These are phyloP conservation scores for Cercospora nicotianae DNA, from an alignment of 2,329 filamentous ascomycete genomes.

Conservation along the genomic window DNA sequence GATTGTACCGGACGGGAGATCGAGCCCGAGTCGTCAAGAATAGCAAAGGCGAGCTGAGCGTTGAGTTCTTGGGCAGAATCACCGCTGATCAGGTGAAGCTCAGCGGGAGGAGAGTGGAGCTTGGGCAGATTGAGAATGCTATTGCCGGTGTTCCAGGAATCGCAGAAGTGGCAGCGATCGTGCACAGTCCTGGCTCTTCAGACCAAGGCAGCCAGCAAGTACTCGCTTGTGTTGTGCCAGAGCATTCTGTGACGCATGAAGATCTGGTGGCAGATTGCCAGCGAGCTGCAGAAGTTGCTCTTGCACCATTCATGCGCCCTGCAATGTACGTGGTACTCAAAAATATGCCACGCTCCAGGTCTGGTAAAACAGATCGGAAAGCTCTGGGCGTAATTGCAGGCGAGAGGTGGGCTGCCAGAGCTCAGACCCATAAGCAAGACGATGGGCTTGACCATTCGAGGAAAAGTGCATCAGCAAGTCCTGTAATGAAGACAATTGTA, in stretches of 20 bases:
- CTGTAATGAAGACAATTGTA: not conserved
- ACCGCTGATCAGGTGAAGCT: constrained; percentile 65
- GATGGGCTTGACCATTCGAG: not conserved
- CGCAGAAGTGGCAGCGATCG: constrained; percentile 16
- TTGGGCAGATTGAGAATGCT: constrained; percentile 64
- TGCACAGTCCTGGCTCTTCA: constrained; percentile 1
- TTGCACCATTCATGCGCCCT: not conserved
- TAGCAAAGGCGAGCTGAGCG: constrained; percentile 3
- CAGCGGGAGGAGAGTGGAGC: constrained; percentile 72
- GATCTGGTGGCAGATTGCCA: not conserved
- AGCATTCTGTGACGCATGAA: constrained; percentile 4
- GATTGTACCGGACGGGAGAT: not conserved
- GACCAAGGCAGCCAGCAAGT: constrained; percentile 21
- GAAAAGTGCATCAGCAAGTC: not conserved
- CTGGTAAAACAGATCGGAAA: not conserved
- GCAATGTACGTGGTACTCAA: not conserved
- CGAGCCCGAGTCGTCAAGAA: not conserved
- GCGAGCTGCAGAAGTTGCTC: not conserved
- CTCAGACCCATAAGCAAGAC: not conserved
- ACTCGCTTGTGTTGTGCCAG: constrained; percentile 12
- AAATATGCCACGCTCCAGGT: not conserved
- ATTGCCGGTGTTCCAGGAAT: constrained; percentile 36
- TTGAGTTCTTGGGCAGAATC: constrained; percentile 22
- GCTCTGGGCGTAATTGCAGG: not conserved
- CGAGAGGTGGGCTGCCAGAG: not conserved